Evolutionary conservation across 1,139 yeast species (phyloP), one percentile per base, ranked within the genome.

Genomic region (Geotrichum bryndzae): DNA sequence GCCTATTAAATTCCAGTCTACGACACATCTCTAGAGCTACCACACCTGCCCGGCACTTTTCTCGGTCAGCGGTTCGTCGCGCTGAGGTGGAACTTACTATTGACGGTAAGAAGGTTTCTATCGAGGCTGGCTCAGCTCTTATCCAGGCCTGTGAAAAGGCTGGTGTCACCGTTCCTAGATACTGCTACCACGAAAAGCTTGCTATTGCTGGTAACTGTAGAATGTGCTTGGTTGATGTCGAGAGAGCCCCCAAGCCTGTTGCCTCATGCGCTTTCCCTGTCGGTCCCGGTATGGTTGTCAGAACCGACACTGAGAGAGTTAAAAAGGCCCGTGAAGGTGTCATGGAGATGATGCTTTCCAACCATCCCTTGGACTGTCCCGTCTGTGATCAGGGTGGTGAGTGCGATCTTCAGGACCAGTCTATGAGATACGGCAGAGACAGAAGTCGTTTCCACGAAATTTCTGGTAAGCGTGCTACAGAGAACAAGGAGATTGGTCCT

Each of bases 371-470:
- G 73, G 96, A 90, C 77, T 90, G 96, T 78, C 96, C 96, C 51
- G 88, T 90, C 61, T 90, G 96, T 77, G 96, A 90, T 77, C 96
- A 90, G 77, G 96, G 96, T 77, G 96, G 96, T 68, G 96, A 90
- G 75, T 90, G 96, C 80, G 96, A 90, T 74, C 82, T 90, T 70
- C 96, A 90, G 78, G 96, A 90, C 73, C 96, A 90, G 79, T 82
- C 91, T 35, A 80, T 87, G 75, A 84, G 95, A 74, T 88, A 88
- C 73, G 96, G 96, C 63, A 78, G 88, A 61, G 96, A 90, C 76
- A 84, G 96, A 68, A 96, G 96, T 69, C 83, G 96, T 76, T 90
- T 88, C 78, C 76, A 80, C 65, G 96, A 90, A 76, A 82, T 88
- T 64, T 81, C 83, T 61, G 96, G 96, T 72, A 90, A 90, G 78